Evolutionary conservation across 371 early-diverging fungal species (phyloP).

Genomic region (Smittium mucronatum): DNA sequence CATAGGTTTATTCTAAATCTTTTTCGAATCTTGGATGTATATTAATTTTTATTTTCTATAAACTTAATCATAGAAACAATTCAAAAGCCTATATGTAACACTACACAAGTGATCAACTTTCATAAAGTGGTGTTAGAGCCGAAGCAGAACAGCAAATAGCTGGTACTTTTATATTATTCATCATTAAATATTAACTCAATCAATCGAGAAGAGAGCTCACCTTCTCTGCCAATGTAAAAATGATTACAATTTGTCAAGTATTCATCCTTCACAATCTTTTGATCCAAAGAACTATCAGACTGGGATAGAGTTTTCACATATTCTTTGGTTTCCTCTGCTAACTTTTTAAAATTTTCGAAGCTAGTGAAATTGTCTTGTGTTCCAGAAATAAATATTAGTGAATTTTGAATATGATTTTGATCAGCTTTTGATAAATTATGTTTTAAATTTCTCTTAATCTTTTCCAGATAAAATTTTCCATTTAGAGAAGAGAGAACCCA

Average conservation of each 20-base stretch:
- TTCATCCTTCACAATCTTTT: neutral
- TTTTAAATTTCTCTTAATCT: neutral
- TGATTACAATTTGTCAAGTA: neutral
- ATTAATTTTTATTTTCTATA: no score
- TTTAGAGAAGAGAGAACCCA: slow-evolving; percentile 26
- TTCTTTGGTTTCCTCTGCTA: slow-evolving; percentile 13
- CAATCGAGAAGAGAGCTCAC: neutral
- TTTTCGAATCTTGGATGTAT: no score
- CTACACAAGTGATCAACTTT: neutral
- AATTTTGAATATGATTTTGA: neutral
- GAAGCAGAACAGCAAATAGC: neutral
- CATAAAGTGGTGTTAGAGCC: neutral
- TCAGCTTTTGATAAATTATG: neutral
- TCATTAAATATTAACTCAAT: neutral
- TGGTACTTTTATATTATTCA: no score
- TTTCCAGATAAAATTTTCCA: slow-evolving; percentile 20
- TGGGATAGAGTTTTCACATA: neutral
- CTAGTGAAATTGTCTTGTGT: slow-evolving; percentile 25
- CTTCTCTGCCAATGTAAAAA: neutral
- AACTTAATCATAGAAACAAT: neutral
- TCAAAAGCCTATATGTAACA: neutral
- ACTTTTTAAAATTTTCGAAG: slow-evolving; percentile 16
- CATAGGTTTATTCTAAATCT: no score
- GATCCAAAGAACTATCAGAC: no score
- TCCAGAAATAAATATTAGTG: slow-evolving; percentile 21